Conservation (phyloP, 2,329 filamentous ascomycete genomes). For the Ophiostoma sp. region DNA sequence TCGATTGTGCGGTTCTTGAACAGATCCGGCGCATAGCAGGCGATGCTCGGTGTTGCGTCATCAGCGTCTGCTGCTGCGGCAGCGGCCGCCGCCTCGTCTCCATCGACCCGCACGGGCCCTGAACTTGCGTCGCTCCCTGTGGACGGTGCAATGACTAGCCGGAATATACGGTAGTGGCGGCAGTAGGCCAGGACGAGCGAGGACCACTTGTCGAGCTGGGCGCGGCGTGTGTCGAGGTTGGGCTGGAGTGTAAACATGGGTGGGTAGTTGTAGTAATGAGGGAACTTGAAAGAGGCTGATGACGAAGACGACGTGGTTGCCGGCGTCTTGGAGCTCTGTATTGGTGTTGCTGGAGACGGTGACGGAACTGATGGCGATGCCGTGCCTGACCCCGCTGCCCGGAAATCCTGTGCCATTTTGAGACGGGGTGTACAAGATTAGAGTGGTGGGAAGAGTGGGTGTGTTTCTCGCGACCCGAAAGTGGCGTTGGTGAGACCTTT, state of each 20-base stretch:
- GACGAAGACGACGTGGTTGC: not conserved
- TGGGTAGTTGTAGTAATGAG: conserved; percentile 71
- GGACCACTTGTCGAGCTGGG: conserved; percentile 85
- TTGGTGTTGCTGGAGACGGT: not conserved
- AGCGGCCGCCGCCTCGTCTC: conserved; percentile 44
- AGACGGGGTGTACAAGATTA: no score
- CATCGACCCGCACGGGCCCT: conserved; percentile 31
- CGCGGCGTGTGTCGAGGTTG: conserved; percentile 69
- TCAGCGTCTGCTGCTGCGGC: not conserved
- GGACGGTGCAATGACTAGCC: conserved; percentile 59
- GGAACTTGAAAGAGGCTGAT: conserved; percentile 51
- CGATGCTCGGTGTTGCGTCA: conserved; percentile 15
- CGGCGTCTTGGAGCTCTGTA: conserved; percentile 1
- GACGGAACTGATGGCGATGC: conserved; percentile 11
- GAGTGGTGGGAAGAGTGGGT: not conserved
- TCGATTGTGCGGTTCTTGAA: conserved; percentile 60
- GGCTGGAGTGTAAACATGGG: conserved; percentile 84
- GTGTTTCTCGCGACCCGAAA: not conserved
- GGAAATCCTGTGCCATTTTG: conserved; percentile 16
- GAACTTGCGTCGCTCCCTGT: conserved; percentile 30
- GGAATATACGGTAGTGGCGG: conserved; percentile 72
- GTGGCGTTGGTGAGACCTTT: not conserved
- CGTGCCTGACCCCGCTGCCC: conserved; percentile 12
- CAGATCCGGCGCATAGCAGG: conserved; percentile 41
- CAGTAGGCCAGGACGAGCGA: conserved; percentile 81